These are phyloP conservation scores for Amyloporia xantha DNA, from an alignment of 768 basidiomycete species.

Conservation along the genomic window DNA sequence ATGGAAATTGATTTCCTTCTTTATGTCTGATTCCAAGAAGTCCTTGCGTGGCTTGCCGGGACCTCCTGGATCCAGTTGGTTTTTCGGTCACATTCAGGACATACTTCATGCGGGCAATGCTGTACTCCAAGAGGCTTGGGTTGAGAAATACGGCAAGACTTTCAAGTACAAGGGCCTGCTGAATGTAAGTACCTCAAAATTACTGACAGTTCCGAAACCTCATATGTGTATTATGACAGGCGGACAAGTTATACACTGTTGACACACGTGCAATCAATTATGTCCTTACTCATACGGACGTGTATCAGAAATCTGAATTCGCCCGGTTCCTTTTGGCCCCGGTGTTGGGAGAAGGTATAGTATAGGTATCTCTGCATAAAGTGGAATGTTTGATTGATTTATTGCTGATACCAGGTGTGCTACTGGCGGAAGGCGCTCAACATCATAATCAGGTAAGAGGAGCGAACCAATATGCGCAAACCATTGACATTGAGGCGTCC, in stretches of 20 bases:
- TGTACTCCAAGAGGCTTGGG: conserved; percentile 11
- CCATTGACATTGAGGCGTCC: too few species aligned
- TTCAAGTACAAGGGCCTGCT: conserved; percentile 7
- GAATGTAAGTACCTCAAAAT: not conserved
- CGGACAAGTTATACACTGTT: conserved; percentile 14
- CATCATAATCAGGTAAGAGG: not conserved
- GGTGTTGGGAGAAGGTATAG: conserved; percentile 35
- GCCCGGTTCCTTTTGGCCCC: conserved; percentile 31
- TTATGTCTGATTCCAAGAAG: not conserved
- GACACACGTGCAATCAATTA: conserved; percentile 63
- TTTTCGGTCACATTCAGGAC: conserved; percentile 45
- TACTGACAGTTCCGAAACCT: not conserved
- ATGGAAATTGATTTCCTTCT: not conserved
- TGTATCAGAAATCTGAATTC: conserved; percentile 48
- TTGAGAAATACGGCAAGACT: conserved; percentile 4
- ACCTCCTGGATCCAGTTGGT: conserved; percentile 35
- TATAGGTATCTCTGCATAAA: not conserved
- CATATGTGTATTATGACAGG: not conserved
- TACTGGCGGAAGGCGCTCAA: not conserved
- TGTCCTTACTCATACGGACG: conserved; percentile 50
- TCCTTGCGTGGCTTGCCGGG: conserved; percentile 43
- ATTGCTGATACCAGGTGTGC: not conserved
- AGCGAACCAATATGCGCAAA: too few species aligned
- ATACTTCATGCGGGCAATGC: conserved; percentile 35
- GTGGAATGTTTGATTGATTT: too few species aligned